Conservation (phyloP, 192 early-diverging fungal species). For the Coemansia furcata region DNA sequence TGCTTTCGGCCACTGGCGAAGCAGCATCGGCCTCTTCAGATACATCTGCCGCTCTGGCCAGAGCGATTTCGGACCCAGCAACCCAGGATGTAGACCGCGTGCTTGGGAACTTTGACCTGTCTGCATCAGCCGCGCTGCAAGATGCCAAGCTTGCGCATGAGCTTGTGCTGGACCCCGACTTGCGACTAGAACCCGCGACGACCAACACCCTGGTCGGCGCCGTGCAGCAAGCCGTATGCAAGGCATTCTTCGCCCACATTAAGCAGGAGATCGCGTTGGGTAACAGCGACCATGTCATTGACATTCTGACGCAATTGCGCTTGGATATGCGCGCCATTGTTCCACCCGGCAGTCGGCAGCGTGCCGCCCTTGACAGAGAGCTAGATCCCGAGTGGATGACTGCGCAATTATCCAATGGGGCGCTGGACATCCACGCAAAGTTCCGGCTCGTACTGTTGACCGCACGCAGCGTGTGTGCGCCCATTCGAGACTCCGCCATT, state of each 20-base stretch:
- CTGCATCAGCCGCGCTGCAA: constrained; percentile 29
- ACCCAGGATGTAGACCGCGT: constrained; percentile 30
- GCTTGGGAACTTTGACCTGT: constrained; percentile 29
- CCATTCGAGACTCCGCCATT: constrained; percentile 20
- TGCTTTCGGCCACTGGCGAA: not conserved
- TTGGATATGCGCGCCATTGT: constrained; percentile 28
- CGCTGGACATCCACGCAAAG: constrained; percentile 18
- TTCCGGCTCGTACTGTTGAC: constrained; percentile 13
- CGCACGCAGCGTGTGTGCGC: constrained; percentile 35
- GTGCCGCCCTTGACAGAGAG: constrained; percentile 22
- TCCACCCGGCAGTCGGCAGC: constrained; percentile 10
- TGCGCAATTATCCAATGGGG: constrained; percentile 10
- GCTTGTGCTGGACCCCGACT: constrained; percentile 30
- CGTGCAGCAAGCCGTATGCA: constrained; percentile 22
- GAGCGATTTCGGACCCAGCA: constrained; percentile 23
- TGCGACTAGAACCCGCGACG: constrained; percentile 21
- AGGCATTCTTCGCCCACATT: constrained; percentile 25
- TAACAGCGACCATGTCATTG: constrained; percentile 18
- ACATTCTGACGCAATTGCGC: constrained; percentile 22
- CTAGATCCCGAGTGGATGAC: constrained; percentile 34
- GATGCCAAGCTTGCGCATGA: constrained; percentile 42
- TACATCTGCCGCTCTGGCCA: constrained; percentile 10
- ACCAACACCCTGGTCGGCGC: constrained; percentile 13
- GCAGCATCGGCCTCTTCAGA: not conserved
- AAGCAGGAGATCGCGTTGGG: constrained; percentile 15